Evolutionary conservation across 768 basidiomycete species (phyloP).

Genomic region (Mrakia blollopis): DNA sequence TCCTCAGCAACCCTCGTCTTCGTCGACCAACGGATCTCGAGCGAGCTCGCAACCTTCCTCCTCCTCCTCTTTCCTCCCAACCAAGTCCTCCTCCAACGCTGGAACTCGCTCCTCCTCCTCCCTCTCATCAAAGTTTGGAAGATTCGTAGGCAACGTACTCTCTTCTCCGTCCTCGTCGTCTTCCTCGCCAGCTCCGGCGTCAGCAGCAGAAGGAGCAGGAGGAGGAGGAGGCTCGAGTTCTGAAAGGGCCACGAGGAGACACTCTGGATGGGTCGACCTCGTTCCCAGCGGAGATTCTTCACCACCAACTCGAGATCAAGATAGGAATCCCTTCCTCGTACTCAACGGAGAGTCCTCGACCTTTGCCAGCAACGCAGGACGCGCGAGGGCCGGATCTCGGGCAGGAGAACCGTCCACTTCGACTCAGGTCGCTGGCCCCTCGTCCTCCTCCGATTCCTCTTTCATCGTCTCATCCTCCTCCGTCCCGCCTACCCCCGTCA

Average conservation of each 20-base stretch:
- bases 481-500: neutral
- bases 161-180: neutral
- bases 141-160: slow-evolving; percentile 12
- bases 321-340: neutral
- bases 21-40: too few species aligned
- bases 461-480: neutral
- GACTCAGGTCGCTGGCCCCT: neutral
- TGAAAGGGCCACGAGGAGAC: neutral
- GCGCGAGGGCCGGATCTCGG: neutral
- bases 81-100: neutral
- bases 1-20: too few species aligned
- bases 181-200: neutral
- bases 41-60: neutral
- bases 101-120: neutral
- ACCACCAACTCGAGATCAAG: neutral
- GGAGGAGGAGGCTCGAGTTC: neutral
- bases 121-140: slow-evolving; percentile 10
- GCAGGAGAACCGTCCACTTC: neutral
- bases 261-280: slow-evolving; percentile 18
- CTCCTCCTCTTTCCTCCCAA: neutral
- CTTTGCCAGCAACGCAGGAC: neutral
- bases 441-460: neutral
- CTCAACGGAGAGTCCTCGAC: neutral
- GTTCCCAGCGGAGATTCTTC: neutral
- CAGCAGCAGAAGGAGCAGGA: neutral